Base-by-base conservation (phyloP, 345 rosid genomes). In the Melaleuca alternifolia region DNA sequence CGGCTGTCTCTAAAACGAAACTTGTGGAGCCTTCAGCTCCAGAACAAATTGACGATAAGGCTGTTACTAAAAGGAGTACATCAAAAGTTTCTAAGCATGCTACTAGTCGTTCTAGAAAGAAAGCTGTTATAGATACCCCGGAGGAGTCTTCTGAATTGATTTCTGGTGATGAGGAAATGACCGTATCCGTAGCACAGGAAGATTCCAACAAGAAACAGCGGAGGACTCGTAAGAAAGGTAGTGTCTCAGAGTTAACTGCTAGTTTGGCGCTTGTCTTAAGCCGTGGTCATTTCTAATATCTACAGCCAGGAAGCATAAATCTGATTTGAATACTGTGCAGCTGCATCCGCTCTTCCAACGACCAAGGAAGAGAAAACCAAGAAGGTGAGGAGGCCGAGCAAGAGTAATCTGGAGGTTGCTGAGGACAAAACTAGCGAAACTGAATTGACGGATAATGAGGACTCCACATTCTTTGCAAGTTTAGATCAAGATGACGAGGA, bases 1-100 rank as follows among this genome's bases (percentile, higher is more conserved):
- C 89, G 4, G 93, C 94, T 88, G 65, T 89, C n/a, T 91, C 93
- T 86, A 92, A 93, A 90, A 94, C 86, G 92, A 92, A 94, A 89
- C 54, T 88, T 83, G 89, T 90, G 3, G 93, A 91, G 56, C 76
- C 88, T 20, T 84, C 89, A 65, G 85, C 91, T 88, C 91, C 91
- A 84, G 93, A 88, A 54, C 76, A 87, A 11, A 86, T 75, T 92
- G 96, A 89, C 84, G 92, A 89, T 88, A 94, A 90, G 3, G 93
- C 84, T 21, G 92, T 90, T 82, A 88, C 51, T 1, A 89, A 92
- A 65, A 93, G 90, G 93, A 92, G 88, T 87, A 51, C 94, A 87
- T 48, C 92, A 24, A 91, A 88, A 87, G 87, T 85, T 61, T 65
- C 93, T 86, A 93, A 90, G 88, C 89, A 54, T 83, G 87, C 91